Base-by-base conservation (phyloP, 2,329 filamentous ascomycete genomes). In the Phyllosticta citribraziliensis region DNA sequence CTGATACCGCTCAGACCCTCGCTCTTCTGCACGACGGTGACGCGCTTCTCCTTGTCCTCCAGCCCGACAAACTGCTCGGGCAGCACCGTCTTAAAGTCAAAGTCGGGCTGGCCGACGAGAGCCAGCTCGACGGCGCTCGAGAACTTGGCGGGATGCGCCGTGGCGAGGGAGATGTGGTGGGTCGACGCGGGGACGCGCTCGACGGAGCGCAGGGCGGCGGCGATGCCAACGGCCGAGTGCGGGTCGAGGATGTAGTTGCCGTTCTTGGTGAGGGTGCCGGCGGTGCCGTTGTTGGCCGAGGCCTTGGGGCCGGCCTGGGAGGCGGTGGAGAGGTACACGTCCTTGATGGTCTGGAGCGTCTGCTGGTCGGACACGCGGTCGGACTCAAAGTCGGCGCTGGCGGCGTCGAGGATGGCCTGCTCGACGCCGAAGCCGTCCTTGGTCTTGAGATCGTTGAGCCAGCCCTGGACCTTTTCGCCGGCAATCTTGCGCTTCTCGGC, bases 121-220 rank as follows among this genome's bases (percentile, higher is more conserved):
- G 93, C 91, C 55, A 88, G 73, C 67, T 92, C 88, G 1, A 99
- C 93, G 0, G 92, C 92, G 33, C 84, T 84, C 0, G 88, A 86
- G 70, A 99, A 99, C 75, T 99, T 99, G 64, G 93, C 94, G 0
- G 94, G 93, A 74, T 99, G 94, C 2, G 94, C 94, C 1, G 94
- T 99, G 1, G 92, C 89, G 2, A 99, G 84, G 1, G 91, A 86
- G 68, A 99, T 88, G 73, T 96, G 88, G 58, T 86, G 76, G 17
- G 78, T 77, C 1, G 78, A 73, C 52, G 79, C 72, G 27, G 75
- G 75, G 0, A 78, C 73, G 12, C 84, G 79, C 57, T 70, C 66
- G 53, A 14, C 57, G 2, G 89, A 91, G 62, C 91, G 82, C 60
- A 85, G 72, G 0, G 92, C 83, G 0, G 90, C 92, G 19, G 87